Base-by-base conservation (phyloP, 1,284 basidiomycete genomes). In the Trametes sp. region DNA sequence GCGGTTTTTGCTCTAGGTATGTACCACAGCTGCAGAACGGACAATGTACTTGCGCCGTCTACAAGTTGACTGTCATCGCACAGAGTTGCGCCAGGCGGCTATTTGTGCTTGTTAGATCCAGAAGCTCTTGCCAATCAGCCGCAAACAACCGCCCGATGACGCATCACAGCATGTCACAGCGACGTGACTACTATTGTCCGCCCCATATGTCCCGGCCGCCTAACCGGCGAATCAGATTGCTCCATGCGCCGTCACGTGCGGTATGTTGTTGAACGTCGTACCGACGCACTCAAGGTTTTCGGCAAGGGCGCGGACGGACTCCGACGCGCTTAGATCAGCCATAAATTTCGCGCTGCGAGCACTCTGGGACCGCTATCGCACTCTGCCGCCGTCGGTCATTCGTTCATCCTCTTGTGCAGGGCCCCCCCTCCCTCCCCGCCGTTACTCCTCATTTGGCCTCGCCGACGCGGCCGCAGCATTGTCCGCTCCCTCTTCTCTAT, bases 81-180 rank as follows among this genome's bases (percentile, higher is more conserved):
- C n/a, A n/a, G n/a, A 6, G 5, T 33, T 33, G 28, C 48, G 28
- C 28, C 16, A 31, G 31, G 33, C 14, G 10, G 51, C 26, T 57
- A 45, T 57, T 57, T 57, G 54, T 19, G 45, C 24, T 1, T 57
- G 54, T 57, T 58, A 52, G 41, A 6, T 19, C 36, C 57, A 35
- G 49, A 58, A 38, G 57, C 57, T 29, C n/a, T 28, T 36, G 57
- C 57, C 49, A 51, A 58, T 10, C 24, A 58, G 49, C 49, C 57
- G 6, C 49, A 57, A 57, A 57, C 54, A 57, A 57, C 44, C 54
- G 54, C 54, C 33, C 16, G 16, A 23, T 21, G 45, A 2, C 23
- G 2, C 14, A 28, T 48, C 45, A 57, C 44, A 19, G 16, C 54
- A 24, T 49, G 54, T 36, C 45, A 57, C 54, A 10, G 23, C 23